Conservation (phyloP, 768 basidiomycete genomes). For the Peribolospora kevripleyi region DNA sequence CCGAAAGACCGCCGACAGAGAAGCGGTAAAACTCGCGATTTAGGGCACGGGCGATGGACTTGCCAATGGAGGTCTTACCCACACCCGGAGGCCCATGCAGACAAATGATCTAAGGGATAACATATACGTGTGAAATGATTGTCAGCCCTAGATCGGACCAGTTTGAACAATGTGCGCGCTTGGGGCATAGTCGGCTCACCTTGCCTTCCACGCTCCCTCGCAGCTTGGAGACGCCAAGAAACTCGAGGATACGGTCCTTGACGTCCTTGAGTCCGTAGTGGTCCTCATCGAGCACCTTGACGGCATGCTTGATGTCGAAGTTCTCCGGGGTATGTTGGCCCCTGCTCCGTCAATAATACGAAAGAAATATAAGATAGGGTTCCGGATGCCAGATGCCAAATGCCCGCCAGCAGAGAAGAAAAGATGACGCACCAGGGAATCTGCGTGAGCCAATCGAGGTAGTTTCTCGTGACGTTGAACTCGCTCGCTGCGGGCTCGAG, state of each 20-base stretch:
- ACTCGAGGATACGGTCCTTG: slow-evolving; percentile 77
- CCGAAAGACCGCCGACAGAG: slow-evolving; percentile 83
- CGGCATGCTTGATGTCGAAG: slow-evolving; percentile 33
- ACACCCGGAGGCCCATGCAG: slow-evolving; percentile 93
- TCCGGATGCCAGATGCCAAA: not conserved
- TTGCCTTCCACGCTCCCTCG: slow-evolving; percentile 90
- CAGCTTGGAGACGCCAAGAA: slow-evolving; percentile 62
- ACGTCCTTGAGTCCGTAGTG: slow-evolving; percentile 70
- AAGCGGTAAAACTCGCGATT: slow-evolving; percentile 86
- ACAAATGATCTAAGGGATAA: slow-evolving; percentile 41
- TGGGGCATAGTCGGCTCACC: too few relatives aligned
- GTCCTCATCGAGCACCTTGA: slow-evolving; percentile 60
- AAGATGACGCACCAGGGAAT: slow-evolving; percentile 36
- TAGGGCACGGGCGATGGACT: slow-evolving; percentile 75
- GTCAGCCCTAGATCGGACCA: too few relatives aligned
- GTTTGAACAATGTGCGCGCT: too few relatives aligned
- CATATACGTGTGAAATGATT: too few relatives aligned
- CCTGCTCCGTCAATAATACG: slow-evolving; percentile 22
- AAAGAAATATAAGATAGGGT: not conserved
- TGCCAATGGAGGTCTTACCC: slow-evolving; percentile 82
- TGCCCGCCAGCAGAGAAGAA: slow-evolving; percentile 4
- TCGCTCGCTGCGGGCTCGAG: slow-evolving; percentile 31
- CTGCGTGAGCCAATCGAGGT: slow-evolving; percentile 74
- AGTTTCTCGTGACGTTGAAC: slow-evolving; percentile 17
- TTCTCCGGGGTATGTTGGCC: slow-evolving; percentile 83